Evolutionary conservation across 1,139 yeast genomes (phyloP), one percentile per base, ranked within the genome.

Genomic region (Taiozyma sp.): DNA sequence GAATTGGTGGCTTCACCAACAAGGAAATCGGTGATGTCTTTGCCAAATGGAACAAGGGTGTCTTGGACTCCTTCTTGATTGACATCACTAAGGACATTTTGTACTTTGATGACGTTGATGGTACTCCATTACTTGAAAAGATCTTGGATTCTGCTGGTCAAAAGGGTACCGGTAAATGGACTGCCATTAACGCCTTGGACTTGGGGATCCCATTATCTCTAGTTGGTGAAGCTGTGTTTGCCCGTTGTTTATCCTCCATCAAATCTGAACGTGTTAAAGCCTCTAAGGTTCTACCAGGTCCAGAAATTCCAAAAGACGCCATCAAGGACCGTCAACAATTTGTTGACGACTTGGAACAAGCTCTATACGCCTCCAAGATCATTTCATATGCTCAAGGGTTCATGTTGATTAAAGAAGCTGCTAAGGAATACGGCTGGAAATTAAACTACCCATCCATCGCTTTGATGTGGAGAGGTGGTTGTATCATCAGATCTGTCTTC

Each of bases 91-190:
- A 96, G 73, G 97, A 93, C 70, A 91, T 93, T 66, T 79, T 93
- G 72, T 84, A 87, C 73, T 90, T 73, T 81, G 79, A 87, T 68
- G 90, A 87, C 69, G 80, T 79, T 56, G 97, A 92, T 67, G 95
- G 96, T 63, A 82, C 83, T 63, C 96, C 98, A 67, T 78, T 93
- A 65, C 95, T 93, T 61, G 98, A 93, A 79, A 93, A 93, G 82
- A 92, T 93, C 70, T 78, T 91, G 74, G 99, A 93, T 74, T 73
- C 89, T 65, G 99, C 99, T 64, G 99, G 99, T 67, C 99, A 93
- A 80, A 93, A 93, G 83, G 99, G 99, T 83, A 93, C 99, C 63
- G 99, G 99, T 79, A 93, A 93, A 81, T 93, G 99, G 99, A 93
- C 98, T 64, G 98, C 98, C 60, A 88, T 92, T 73, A 91, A 91